Evolutionary conservation across 106 monocot species (phyloP), one percentile per base, ranked within the genome.

Genomic region (Cymbidium sinense): DNA sequence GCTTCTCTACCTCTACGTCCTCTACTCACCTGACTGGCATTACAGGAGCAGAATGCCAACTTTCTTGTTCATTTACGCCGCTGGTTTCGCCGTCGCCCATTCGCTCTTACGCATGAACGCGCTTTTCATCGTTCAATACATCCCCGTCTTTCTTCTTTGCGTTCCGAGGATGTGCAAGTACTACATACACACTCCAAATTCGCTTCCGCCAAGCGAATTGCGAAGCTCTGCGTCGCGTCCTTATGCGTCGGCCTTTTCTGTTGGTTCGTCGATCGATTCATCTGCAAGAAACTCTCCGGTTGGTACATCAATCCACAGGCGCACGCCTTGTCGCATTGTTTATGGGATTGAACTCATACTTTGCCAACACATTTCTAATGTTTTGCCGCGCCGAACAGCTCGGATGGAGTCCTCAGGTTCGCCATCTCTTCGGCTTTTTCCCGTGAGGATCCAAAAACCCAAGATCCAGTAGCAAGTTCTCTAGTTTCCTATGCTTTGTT

Each of bases 91-190:
- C 0, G 28, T 82, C 1, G 73, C 84, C 70, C 91, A 95, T 85
- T 86, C 85, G 18, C 55, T 86, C 11, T 70, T 86, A 29, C 91
- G 81, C 37, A 83, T 88, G 36, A 76, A 74, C n/a, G 35, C 86
- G 5, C 82, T 70, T 73, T 95, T 95, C 70, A 89, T 88, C 73
- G 70, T 89, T 36, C 95, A 95, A 69, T 95, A 95, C 75, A 33
- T 86, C 23, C 83, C 76, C 20, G 89, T 95, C 71, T 89, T 85
- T 28, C 88, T 91, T 37, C 89, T 95, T 5, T 95, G 95, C 70
- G 77, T 91, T 25, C 95, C 91, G 10, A 85, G 95, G 47, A 91
- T 91, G 91, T 95, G 91, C 89, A 95, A 95, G 77, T 95, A 95
- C 75, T 95, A 95, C 88, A 91, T 95, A 54, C 84, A 95, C 15